Evolutionary conservation across 1,139 yeast genomes (phyloP).

Genomic region (Saccharomyces hybrid): DNA sequence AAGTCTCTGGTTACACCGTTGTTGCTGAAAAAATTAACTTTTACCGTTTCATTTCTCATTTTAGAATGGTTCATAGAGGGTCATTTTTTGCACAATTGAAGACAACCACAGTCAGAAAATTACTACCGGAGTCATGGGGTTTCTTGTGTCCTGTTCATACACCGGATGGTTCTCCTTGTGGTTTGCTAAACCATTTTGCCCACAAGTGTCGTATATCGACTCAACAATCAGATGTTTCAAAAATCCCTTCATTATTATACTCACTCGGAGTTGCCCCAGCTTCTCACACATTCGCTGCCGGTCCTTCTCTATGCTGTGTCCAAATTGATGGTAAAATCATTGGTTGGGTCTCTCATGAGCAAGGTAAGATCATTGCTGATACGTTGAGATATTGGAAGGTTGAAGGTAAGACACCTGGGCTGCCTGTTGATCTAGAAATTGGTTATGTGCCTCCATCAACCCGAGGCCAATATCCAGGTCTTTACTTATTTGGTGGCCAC

Average conservation of each 20-base stretch:
- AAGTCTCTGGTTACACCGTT: conserved; percentile 95
- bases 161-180: conserved; percentile 99
- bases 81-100: conserved; percentile 97
- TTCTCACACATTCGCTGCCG: conserved; percentile 67
- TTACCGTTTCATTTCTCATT: conserved; percentile 93
- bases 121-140: conserved; percentile 98
- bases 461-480: conserved; percentile 97
- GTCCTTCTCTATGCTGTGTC: conserved; percentile 80
- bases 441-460: conserved; percentile 94
- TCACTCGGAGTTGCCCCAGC: conserved; percentile 79
- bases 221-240: conserved; percentile 61
- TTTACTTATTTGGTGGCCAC: conserved; percentile 81
- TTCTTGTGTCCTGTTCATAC: conserved; percentile 98
- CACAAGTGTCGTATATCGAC: conserved; percentile 91
- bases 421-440: conserved; percentile 82
- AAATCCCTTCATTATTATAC: conserved; percentile 58
- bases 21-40: conserved; percentile 98
- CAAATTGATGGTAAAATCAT: conserved; percentile 88
- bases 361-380: conserved; percentile 80
- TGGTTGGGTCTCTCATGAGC: conserved; percentile 92
- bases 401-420: conserved; percentile 57
- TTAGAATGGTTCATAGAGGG: conserved; percentile 99
- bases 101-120: conserved; percentile 93
- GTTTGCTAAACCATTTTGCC: conserved; percentile 90
- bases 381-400: conserved; percentile 92